Base-by-base conservation (phyloP, 306 rosid species). In the Vigna trinervia region DNA sequence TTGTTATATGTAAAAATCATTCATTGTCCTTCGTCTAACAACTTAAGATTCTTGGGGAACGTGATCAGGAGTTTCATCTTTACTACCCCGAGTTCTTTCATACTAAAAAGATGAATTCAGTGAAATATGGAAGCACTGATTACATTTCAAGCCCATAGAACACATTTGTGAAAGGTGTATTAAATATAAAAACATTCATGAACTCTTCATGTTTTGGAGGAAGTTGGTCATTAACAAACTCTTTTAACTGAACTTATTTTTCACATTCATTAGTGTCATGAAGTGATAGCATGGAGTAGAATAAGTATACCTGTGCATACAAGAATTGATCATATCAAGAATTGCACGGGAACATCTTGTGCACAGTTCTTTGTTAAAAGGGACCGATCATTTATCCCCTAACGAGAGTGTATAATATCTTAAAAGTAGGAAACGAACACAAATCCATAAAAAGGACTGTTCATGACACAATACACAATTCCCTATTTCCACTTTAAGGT, bases 41-140 rank as follows among this genome's bases (percentile, higher is more conserved):
- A 10, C 41, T 53, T 22, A 39, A 73, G 53, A 19, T 19, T 23
- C 34, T 19, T 10, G 77, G 22, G 20, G 5, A 48, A 59, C n/a
- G 46, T 43, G 78, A 41, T 58, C 7, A 59, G 10, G 56, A 46
- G 34, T 60, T 74, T 46, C 26, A 60, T 74, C 78, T 28, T 19
- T 43, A 48, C 22, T 41, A 5, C 22, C 34, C 56, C 38, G 26
- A 48, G 7, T 54, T 13, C 43, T 71, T 32, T 2, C 53, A 19
- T n/a, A 51, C 6, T 34, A 34, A 43, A 34, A 53, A 6, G 50
- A 53, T 36, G 0, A 71, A 20, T 54, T 39, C 54, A 56, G 60
- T 17, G 56, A 1, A 53, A 36, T 20, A 47, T 43, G 3, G 28
- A 12, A 14, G 34, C 50, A 34, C 53, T 1, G 12, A 14, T 51